Evolutionary conservation across 1,139 yeast genomes (phyloP), one percentile per base, ranked within the genome.

Genomic region (Yamadazyma conglobata): DNA sequence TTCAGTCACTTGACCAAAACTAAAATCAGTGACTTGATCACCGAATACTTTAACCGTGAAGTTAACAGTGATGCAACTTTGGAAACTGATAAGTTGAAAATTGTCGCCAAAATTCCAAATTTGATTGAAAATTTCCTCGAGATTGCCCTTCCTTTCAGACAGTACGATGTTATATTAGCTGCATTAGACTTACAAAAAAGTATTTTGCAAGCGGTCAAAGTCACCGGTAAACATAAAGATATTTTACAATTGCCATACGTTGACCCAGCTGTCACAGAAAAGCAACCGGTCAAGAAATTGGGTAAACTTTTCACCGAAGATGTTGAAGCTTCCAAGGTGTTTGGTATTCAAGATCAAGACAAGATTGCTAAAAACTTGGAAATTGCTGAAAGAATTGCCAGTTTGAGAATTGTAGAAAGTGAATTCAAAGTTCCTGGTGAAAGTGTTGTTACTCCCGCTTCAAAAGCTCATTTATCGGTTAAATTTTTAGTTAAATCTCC

Each of bases 351-450:
- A 14, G 77, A 77, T 39, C 61, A 64, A 18, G 44, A 47, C 2
- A 56, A 70, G 44, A 56, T 78, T 31, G 52, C 65, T 15, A 64
- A 66, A 20, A 72, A 87, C 3, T 53, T 82, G 30, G 58, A 65
- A 9, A 71, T 80, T 34, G 95, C 93, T 3, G 52, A 70, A 5
- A 64, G 69, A 31, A 75, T 87, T 24, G 96, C 97, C 24, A 61
- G 68, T 27, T 60, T 91, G 35, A 78, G 84, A 46, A 64, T 89
- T 13, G 44, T 88, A 25, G 77, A 76, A 32, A 80, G 95, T 27
- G 77, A 73, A 35, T 87, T 89, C 58, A 73, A 76, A 41, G 96
- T 89, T 25, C 94, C 96, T 3, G 98, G 97, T 22, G 97, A 89
- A 61, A 57, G 63, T 16, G 64, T 68, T 20, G 83, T 91, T 9